Evolutionary conservation across 257 asterid genomes (phyloP).

Genomic region (Nicotiana benthamiana): DNA sequence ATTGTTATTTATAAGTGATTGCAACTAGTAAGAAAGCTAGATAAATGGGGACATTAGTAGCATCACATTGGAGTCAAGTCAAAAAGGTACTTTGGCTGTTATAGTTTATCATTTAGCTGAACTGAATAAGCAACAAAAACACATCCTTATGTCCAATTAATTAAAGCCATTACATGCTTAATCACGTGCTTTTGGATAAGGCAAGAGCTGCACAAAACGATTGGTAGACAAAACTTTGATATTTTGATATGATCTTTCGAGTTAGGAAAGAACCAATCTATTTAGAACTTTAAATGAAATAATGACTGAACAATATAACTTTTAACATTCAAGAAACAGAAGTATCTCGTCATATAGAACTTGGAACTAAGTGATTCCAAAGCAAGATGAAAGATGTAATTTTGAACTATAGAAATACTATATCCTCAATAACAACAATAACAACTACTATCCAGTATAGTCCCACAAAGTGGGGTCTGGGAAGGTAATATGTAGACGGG

Average conservation of each 20-base stretch:
- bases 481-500: too few species aligned
- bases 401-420: neutral
- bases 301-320: neutral
- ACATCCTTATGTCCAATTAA: conserved; percentile 7
- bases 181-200: conserved; percentile 13
- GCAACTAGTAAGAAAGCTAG: neutral
- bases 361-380: neutral
- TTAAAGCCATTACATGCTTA: conserved; percentile 9
- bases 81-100: conserved; percentile 14
- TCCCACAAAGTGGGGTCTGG: too few species aligned
- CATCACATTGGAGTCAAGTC: conserved; percentile 6
- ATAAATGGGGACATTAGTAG: conserved; percentile 9
- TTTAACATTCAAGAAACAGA: neutral
- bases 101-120: conserved; percentile 11
- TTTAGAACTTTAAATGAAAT: neutral
- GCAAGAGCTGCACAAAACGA: neutral
- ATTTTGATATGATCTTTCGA: neutral
- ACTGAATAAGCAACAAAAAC: neutral
- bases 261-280: neutral
- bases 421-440: too few species aligned
- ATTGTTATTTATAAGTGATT: neutral
- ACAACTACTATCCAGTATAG: too few species aligned
- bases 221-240: neutral
- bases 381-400: too few species aligned
- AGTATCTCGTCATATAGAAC: neutral